These are phyloP conservation scores for Aspergillus carlsbadensis DNA, from an alignment of 495 filamentous ascomycete species.

Conservation along the genomic window DNA sequence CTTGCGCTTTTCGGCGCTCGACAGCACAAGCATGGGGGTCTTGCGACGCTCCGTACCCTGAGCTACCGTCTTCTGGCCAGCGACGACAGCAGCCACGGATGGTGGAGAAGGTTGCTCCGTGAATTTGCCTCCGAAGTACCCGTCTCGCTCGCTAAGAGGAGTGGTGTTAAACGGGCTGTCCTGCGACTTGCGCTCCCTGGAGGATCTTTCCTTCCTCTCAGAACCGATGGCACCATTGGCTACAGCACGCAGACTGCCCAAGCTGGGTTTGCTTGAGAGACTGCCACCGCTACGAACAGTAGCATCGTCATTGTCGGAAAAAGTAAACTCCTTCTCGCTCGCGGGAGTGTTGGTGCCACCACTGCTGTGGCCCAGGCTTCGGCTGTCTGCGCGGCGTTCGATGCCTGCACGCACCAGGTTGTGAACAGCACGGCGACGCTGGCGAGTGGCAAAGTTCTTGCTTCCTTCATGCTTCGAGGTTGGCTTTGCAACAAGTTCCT, in stretches of 20 bases:
- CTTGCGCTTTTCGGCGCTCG: constrained; percentile 89
- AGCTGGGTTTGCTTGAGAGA: constrained; percentile 73
- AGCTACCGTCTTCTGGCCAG: constrained; percentile 42
- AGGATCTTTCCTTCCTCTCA: constrained; percentile 65
- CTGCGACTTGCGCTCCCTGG: constrained; percentile 58
- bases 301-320: constrained; percentile 82
- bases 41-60: constrained; percentile 66
- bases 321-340: constrained; percentile 80
- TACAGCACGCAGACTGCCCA: constrained; percentile 76
- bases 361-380: constrained; percentile 55
- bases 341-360: constrained; percentile 83
- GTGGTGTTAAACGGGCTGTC: constrained; percentile 46
- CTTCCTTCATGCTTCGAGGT: constrained; percentile 94
- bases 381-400: constrained; percentile 71
- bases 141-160: constrained; percentile 55
- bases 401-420: constrained; percentile 88
- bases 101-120: constrained; percentile 42
- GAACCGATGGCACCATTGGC: constrained; percentile 84
- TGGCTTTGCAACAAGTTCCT: constrained; percentile 86
- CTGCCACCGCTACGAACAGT: constrained; percentile 72
- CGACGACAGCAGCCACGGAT: constrained; percentile 48
- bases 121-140: constrained; percentile 58
- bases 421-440: constrained; percentile 86
- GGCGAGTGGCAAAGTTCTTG: constrained; percentile 96
- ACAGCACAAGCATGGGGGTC: constrained; percentile 83